Conservation (phyloP, 805 yeast species). For the Yarrowia osloensis region DNA sequence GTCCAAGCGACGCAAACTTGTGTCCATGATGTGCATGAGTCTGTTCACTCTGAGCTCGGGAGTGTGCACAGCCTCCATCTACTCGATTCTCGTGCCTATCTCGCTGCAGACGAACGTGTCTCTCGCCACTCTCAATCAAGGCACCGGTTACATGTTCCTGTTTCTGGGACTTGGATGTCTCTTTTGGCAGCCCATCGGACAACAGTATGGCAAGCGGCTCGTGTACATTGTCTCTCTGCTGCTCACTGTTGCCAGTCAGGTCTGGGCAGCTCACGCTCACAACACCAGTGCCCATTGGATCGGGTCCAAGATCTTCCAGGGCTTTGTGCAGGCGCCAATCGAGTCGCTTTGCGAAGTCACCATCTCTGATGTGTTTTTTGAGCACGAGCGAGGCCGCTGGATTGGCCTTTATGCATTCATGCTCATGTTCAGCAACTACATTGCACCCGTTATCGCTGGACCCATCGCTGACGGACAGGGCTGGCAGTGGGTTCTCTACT, state of each 20-base stretch:
- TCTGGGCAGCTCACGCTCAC: slow-evolving; percentile 49
- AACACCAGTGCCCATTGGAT: slow-evolving; percentile 45
- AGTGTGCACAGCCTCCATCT: slow-evolving; percentile 51
- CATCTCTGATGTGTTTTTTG: slow-evolving; percentile 70
- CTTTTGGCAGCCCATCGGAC: slow-evolving; percentile 54
- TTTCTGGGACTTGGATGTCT: slow-evolving; percentile 56
- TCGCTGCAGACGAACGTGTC: slow-evolving; percentile 45
- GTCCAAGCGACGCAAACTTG: slow-evolving; percentile 52
- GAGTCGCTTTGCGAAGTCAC: slow-evolving; percentile 70
- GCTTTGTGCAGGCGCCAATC: slow-evolving; percentile 72
- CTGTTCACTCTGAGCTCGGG: slow-evolving; percentile 51
- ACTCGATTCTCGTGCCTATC: slow-evolving; percentile 48
- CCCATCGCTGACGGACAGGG: slow-evolving; percentile 59
- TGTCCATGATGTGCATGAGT: slow-evolving; percentile 46
- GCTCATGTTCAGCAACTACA: slow-evolving; percentile 72
- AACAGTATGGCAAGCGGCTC: slow-evolving; percentile 52
- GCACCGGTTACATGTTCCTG: slow-evolving; percentile 54
- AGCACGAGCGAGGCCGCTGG: slow-evolving; percentile 72
- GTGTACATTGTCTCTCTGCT: slow-evolving; percentile 47
- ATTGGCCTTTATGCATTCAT: slow-evolving; percentile 74
- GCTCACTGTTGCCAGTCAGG: slow-evolving; percentile 45
- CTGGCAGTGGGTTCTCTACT: slow-evolving; percentile 82
- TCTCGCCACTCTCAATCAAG: slow-evolving; percentile 48
- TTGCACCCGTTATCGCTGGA: slow-evolving; percentile 82
- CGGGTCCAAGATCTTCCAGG: slow-evolving; percentile 47